Base-by-base conservation (phyloP, 768 basidiomycete species). In the Calvatia gigantea region DNA sequence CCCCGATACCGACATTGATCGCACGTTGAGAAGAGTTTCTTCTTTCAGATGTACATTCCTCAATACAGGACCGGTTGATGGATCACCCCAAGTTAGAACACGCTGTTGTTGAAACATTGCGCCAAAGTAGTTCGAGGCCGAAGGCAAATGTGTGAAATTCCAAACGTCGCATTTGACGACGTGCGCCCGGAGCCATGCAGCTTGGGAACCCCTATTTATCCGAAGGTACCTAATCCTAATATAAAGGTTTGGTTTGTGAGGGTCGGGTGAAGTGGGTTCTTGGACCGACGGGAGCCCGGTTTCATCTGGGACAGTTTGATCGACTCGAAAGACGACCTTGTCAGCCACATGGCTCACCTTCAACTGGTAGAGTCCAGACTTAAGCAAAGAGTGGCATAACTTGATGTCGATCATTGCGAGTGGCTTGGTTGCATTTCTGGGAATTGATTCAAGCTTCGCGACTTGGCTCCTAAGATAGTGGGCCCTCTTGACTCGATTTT, bases 131-230 rank as follows among this genome's bases (percentile, higher is more conserved):
- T 72, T 72, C n/a, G 75, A 65, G 42, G 58, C 60, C 11, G 74
- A 75, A 15, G 67, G 51, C 9, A 73, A 74, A 33, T 73, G 73
- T 0, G 73, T 74, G 7, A 73, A 21, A n/a, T 66, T 63, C 14
- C 39, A 56, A 11, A 61, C 58, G 21, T 65, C 63, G 48, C 67
- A 68, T 55, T 70, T 70, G 9, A 74, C 76, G 11, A 74, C 62
- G 23, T 66, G 70, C 63, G 77, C 79, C 75, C 75, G 80, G 39
- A 76, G 77, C 35, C 73, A 71, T 47, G 70, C 65, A 21, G 62
- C 62, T 43, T 72, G 75, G 60, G 68, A 71, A 45, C 64, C 64
- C 44, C 73, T 65, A 38, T 68, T 69, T 43, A 77, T 70, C 41
- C 78, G 75, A 57, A 69, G 72, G n/a, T n/a, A n/a, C n/a, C n/a